phyloP scores from a whole-genome alignment of 2,329 filamentous ascomycete species.

The Aureobasidium sp. region DNA sequence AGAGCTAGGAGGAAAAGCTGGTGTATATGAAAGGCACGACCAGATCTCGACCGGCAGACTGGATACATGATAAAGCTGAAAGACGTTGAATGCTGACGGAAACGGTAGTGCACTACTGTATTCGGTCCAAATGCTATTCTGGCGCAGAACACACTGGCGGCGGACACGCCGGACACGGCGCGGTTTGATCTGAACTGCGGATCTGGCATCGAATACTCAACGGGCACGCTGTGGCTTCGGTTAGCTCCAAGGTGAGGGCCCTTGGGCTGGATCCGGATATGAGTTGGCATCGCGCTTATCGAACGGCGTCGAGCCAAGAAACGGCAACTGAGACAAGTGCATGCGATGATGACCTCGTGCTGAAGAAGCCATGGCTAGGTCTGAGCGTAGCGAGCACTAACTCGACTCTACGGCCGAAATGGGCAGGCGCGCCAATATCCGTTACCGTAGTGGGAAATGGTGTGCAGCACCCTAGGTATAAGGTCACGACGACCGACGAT shows the following conservation, averaged over 20 bases:
- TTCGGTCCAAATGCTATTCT: slow-evolving; percentile 13
- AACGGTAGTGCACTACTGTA: slow-evolving; percentile 14
- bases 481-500: not conserved
- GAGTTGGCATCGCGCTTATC: slow-evolving; percentile 8
- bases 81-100: slow-evolving; percentile 14
- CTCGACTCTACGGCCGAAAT: not conserved
- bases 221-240: slow-evolving; percentile 10
- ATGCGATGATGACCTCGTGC: not conserved
- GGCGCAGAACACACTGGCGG: not conserved
- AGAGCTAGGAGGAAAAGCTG: not conserved
- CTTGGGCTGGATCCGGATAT: slow-evolving; percentile 3
- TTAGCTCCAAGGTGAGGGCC: not conserved
- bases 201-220: slow-evolving; percentile 10
- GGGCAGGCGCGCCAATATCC: not conserved
- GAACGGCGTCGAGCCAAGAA: slow-evolving; percentile 10
- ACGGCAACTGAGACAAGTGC: slow-evolving; percentile 9
- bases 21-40: slow-evolving; percentile 11
- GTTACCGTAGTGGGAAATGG: not conserved
- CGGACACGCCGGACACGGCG: not conserved
- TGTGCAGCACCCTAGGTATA: not conserved
- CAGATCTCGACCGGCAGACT: slow-evolving; percentile 7
- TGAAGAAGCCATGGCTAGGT: slow-evolving; percentile 1
- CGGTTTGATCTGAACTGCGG: slow-evolving; percentile 5
- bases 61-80: slow-evolving; percentile 14
- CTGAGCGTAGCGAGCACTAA: slow-evolving; percentile 8